A percentile compares a stretch with the other conserved stretches of the same genome.
These are phyloP conservation scores for Halophytophthora batemanensis DNA, from an alignment of 352 stramenopile genomes.

Conservation along the genomic window DNA sequence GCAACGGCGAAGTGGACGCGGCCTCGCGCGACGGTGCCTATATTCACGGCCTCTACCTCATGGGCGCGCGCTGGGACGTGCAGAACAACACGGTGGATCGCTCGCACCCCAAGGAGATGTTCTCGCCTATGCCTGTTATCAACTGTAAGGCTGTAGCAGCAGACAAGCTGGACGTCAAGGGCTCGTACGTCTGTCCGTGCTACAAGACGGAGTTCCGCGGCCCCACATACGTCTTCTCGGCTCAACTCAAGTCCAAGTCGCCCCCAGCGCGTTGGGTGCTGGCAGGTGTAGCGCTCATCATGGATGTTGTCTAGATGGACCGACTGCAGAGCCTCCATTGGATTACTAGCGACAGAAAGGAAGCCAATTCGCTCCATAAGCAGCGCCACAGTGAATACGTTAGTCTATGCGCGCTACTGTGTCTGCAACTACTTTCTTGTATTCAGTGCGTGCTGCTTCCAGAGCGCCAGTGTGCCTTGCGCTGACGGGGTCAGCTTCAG, in stretches of 20 bases:
- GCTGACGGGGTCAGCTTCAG: constrained; percentile 47
- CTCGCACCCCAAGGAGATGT: constrained; percentile 98
- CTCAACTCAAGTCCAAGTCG: constrained; percentile 97
- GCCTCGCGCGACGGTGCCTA: constrained; percentile 93
- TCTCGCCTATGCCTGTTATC: constrained; percentile 96
- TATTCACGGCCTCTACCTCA: constrained; percentile 92
- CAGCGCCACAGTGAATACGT: constrained; percentile 1
- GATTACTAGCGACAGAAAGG: neutral
- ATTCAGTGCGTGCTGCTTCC: constrained; percentile 33
- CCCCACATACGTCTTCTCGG: constrained; percentile 97
- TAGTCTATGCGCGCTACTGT: constrained; percentile 3
- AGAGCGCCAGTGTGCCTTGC: constrained; percentile 38
- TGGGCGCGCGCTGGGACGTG: constrained; percentile 95
- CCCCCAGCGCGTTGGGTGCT: constrained; percentile 93
- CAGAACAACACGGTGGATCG: constrained; percentile 92
- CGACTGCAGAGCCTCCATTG: constrained; percentile 1
- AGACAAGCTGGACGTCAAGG: constrained; percentile 95
- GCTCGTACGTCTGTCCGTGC: constrained; percentile 93
- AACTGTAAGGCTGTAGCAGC: constrained; percentile 95
- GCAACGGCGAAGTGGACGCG: constrained; percentile 87
- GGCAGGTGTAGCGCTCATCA: constrained; percentile 94
- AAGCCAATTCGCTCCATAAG: neutral
- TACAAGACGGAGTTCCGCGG: constrained; percentile 97
- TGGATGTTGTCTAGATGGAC: constrained; percentile 81
- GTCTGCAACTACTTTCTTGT: constrained; percentile 8